Conservation (phyloP, 495 filamentous ascomycete genomes). For the Trichocladium uniseriatum region DNA sequence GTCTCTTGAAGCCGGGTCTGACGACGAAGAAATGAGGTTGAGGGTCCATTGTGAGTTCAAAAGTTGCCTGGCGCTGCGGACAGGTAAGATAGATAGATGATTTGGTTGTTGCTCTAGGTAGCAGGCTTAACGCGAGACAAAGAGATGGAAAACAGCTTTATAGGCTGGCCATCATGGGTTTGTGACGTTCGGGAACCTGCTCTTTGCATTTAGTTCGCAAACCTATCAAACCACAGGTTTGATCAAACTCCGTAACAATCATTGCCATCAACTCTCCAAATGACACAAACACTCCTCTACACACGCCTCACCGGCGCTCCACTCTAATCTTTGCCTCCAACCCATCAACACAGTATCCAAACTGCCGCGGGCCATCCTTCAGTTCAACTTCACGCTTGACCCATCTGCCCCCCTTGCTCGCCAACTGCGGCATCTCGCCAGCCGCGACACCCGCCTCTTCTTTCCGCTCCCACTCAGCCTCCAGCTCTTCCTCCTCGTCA, state of each 20-base stretch:
- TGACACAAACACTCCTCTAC: neutral
- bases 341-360: slow-evolving; percentile 76
- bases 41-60: slow-evolving; percentile 9
- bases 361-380: slow-evolving; percentile 66
- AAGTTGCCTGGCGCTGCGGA: too few relatives aligned
- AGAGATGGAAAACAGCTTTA: neutral
- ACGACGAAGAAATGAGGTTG: slow-evolving; percentile 28
- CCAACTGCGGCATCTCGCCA: slow-evolving; percentile 2
- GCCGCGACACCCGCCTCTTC: slow-evolving; percentile 8
- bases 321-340: slow-evolving; percentile 59
- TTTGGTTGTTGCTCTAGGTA: too few relatives aligned
- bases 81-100: too few relatives aligned
- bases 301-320: slow-evolving; percentile 34
- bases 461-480: slow-evolving; percentile 12
- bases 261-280: neutral
- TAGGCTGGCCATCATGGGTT: neutral
- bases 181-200: neutral
- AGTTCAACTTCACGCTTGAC: slow-evolving; percentile 71
- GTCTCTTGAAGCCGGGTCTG: slow-evolving; percentile 18
- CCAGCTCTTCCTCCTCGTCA: slow-evolving; percentile 43
- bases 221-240: neutral
- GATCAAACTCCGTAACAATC: too few relatives aligned
- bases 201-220: neutral
- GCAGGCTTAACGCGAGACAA: too few relatives aligned
- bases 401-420: slow-evolving; percentile 41